phyloP scores from a whole-genome alignment of 2,329 filamentous ascomycete species.

The Sclerotinia borealis region DNA sequence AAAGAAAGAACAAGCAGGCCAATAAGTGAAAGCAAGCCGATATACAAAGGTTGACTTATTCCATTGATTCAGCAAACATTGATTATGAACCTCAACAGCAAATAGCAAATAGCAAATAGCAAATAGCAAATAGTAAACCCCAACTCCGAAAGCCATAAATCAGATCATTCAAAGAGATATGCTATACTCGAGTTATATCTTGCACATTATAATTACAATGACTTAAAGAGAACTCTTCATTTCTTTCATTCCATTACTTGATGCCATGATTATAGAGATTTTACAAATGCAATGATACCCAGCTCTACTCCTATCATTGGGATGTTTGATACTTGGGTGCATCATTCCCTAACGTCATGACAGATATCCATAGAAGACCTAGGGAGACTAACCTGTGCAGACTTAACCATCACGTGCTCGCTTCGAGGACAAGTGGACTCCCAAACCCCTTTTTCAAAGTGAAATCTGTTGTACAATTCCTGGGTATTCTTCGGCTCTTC shows the following conservation, averaged over 20 bases:
- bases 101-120: background rate
- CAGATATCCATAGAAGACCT: background rate
- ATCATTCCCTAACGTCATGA: background rate
- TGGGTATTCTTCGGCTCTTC: slow-evolving; percentile 1
- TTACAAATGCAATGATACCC: background rate
- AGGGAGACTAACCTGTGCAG: background rate
- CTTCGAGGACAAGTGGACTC: background rate
- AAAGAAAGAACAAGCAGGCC: no score
- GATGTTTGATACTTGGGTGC: background rate
- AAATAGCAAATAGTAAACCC: background rate
- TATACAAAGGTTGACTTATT: background rate
- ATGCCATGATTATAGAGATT: background rate
- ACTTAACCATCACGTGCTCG: background rate
- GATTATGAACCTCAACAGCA: background rate
- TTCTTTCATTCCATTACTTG: background rate
- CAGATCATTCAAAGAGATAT: background rate
- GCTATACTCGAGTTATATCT: no score
- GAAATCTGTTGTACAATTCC: background rate
- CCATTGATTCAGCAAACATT: background rate
- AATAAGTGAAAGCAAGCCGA: background rate
- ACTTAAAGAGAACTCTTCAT: background rate
- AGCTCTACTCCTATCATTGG: background rate
- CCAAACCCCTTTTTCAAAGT: slow-evolving; percentile 3
- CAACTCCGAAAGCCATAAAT: background rate
- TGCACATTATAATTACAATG: background rate